Evolutionary conservation across 2,329 filamentous ascomycete species (phyloP).

Genomic region (Blastomyces silverae): DNA sequence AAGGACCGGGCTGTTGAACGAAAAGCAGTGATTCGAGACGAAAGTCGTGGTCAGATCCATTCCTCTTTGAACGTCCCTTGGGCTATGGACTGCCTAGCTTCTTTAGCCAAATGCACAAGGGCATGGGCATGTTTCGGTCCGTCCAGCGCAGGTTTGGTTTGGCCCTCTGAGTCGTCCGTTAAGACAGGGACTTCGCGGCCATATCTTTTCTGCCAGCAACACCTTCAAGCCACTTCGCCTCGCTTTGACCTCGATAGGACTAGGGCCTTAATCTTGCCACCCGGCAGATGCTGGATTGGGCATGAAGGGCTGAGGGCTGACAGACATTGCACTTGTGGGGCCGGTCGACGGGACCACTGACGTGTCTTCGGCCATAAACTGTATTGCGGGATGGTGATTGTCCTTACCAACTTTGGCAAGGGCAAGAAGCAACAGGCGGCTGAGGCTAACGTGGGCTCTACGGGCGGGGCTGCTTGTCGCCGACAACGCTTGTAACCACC

Average conservation of each 20-base stretch:
- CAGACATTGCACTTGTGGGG: not conserved
- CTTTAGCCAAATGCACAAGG: not conserved
- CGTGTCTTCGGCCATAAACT: constrained; percentile 3
- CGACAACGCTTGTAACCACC: constrained; percentile 32
- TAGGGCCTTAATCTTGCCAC: constrained; percentile 5
- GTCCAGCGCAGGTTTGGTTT: not conserved
- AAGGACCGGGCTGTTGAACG: not conserved
- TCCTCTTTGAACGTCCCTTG: not conserved
- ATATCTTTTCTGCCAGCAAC: not conserved
- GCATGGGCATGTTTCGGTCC: not conserved
- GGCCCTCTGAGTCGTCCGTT: not conserved
- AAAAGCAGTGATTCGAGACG: not conserved
- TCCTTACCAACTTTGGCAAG: constrained; percentile 15
- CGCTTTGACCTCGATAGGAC: not conserved
- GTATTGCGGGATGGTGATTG: not conserved
- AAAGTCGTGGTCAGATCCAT: not conserved
- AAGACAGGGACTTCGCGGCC: not conserved
- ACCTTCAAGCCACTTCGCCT: not conserved
- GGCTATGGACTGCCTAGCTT: not conserved
- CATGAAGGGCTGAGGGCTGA: not conserved
- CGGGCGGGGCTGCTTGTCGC: constrained; percentile 27
- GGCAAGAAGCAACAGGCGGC: constrained; percentile 17
- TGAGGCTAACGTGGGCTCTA: constrained; percentile 25
- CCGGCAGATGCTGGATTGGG: not conserved
- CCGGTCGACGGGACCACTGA: not conserved